Conservation (phyloP, 371 early-diverging fungal species). For the Mucor irregularis region DNA sequence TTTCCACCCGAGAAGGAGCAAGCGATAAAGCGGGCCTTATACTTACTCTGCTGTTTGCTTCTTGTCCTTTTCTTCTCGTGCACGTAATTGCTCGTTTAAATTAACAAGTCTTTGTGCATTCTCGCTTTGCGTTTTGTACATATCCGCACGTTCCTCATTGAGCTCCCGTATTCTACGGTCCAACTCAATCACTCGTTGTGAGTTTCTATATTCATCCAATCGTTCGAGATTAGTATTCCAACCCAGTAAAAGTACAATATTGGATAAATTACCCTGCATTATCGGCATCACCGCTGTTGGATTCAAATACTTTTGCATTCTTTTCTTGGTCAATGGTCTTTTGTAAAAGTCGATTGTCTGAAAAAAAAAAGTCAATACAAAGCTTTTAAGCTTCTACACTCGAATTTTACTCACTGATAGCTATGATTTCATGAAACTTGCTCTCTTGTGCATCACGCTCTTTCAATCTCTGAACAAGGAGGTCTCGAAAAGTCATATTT, state of each 20-base stretch:
- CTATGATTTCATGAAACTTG: conserved; percentile 28
- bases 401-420: conserved; percentile 19
- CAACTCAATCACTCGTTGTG: conserved; percentile 62
- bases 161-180: conserved; percentile 73
- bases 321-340: conserved; percentile 27
- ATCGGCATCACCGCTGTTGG: neutral
- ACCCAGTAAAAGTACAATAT: neutral
- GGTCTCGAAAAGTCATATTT: conserved; percentile 25
- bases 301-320: conserved; percentile 17
- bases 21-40: neutral
- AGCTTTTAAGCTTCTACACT: neutral
- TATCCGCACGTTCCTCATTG: conserved; percentile 85
- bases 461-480: conserved; percentile 21
- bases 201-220: neutral
- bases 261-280: neutral
- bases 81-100: conserved; percentile 76
- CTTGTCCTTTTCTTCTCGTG: conserved; percentile 64
- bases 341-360: conserved; percentile 34
- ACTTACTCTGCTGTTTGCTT: conserved; percentile 70
- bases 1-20: neutral
- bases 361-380: no score
- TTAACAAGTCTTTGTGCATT: conserved; percentile 90
- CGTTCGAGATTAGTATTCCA: neutral
- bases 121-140: conserved; percentile 88
- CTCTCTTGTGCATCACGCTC: conserved; percentile 22